phyloP scores from a whole-genome alignment of 176 grass and related monocot species.

The Rhynchospora breviuscula region DNA sequence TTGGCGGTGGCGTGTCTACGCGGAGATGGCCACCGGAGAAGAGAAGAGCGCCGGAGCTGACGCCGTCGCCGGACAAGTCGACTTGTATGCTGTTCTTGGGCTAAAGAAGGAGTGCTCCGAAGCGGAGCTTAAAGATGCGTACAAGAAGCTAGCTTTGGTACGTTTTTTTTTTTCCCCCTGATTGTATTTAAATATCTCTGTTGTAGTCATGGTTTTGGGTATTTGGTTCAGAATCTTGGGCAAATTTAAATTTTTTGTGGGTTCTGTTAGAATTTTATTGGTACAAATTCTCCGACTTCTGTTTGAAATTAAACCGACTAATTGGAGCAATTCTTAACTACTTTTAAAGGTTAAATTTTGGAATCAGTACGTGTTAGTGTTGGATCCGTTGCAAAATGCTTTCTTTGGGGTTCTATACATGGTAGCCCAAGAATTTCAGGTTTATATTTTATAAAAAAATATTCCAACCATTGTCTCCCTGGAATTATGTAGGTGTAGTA shows the following conservation, averaged over 20 bases:
- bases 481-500: not conserved
- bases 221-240: not conserved
- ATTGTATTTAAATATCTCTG: slow-evolving; percentile 8
- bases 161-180: not conserved
- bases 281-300: not conserved
- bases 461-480: not conserved
- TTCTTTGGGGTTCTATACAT: not conserved
- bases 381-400: not conserved
- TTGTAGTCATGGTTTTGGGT: not conserved
- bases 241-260: not conserved
- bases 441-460: not conserved
- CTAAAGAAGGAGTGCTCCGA: slow-evolving; percentile 84
- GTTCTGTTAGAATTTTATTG: not conserved
- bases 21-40: slow-evolving; percentile 40
- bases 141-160: slow-evolving; percentile 90
- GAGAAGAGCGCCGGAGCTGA: slow-evolving; percentile 26
- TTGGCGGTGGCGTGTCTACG: not conserved
- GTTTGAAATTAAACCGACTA: not conserved
- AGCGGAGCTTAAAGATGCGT: slow-evolving; percentile 63
- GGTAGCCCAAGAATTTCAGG: not conserved
- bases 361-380: not conserved
- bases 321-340: not conserved
- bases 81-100: slow-evolving; percentile 77
- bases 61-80: slow-evolving; percentile 1
- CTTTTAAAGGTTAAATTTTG: not conserved